Base-by-base conservation (phyloP, 495 filamentous ascomycete species). In the Xylaria nigripes region DNA sequence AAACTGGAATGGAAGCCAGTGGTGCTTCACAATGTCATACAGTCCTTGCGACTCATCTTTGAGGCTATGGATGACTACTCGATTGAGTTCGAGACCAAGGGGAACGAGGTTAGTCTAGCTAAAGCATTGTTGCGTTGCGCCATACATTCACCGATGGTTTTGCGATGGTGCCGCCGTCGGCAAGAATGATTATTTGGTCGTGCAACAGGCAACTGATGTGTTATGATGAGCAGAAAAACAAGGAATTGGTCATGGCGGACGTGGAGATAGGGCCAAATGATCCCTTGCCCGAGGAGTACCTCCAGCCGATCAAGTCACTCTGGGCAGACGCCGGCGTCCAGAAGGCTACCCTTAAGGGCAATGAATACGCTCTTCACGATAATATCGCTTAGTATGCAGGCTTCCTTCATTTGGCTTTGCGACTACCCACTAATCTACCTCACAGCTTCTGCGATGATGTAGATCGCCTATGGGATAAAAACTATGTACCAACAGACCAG, bases 281-380 rank as follows among this genome's bases (percentile, higher is more conserved):
- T 60, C 76, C 81, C 2, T 83, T 92, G 49, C 85, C 88, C 63
- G 63, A 68, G 58, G 72, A 89, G 60, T 83, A 82, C 74, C 71
- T 86, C 51, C 69, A 81, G 67, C 89, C 94, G 4, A 87, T 96
- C 76, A 85, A 85, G 62, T 78, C 76, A 30, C 80, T 97, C 54
- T 98, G 93, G 93, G 72, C 70, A 13, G 93, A 98, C 68, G 64
- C 63, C 32, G 90, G 90, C 24, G 86, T 98, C 10, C 89, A 90
- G 68, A 78, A 85, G 61, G 89, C 88, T 34, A 89, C 97, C 57
- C 79, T 81, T 50, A 86, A 90, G 61, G 93, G 92, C 48, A 92
- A 96, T 65, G 94, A 97, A 72, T 98, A 90, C 70, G 92, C 93
- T 34, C 80, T 98, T 32, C 90, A 97, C 65, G 93, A 98, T 68